Conservation (phyloP, 1,284 basidiomycete species). For the Cystobasidium slooffiae region DNA sequence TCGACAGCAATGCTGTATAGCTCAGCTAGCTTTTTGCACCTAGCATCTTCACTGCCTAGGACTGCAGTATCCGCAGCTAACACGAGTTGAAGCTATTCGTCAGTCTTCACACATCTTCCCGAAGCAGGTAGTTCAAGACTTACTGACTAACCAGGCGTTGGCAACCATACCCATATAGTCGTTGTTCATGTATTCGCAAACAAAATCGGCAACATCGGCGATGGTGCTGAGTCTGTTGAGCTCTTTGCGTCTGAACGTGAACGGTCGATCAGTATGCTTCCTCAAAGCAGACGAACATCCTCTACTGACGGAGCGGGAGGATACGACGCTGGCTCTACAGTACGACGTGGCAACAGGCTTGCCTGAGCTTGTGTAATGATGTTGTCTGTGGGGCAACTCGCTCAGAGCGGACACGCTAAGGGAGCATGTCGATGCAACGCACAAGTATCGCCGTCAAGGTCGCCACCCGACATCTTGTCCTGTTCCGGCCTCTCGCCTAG, state of each 20-base stretch:
- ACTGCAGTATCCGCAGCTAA: constrained; percentile 6
- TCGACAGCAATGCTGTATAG: constrained; percentile 30
- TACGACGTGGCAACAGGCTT: constrained; percentile 1
- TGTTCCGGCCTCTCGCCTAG: constrained; percentile 22
- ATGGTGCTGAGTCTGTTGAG: not conserved
- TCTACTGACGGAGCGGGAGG: not conserved
- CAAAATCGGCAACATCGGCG: constrained; percentile 14
- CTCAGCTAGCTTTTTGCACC: constrained; percentile 20
- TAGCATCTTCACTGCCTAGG: constrained; percentile 8
- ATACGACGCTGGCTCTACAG: constrained; percentile 5
- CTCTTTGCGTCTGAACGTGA: not conserved
- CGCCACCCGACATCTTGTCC: constrained; percentile 30
- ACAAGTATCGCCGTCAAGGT: constrained; percentile 26
- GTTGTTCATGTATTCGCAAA: constrained; percentile 27
- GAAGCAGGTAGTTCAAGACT: not conserved
- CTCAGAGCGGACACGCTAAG: not conserved
- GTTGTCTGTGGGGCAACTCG: not conserved
- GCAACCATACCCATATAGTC: constrained; percentile 27
- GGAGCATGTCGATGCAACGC: not conserved
- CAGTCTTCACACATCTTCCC: not conserved
- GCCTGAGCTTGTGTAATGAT: constrained; percentile 25
- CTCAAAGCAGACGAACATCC: too few species aligned
- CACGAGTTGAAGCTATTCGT: not conserved
- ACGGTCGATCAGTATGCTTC: not conserved
- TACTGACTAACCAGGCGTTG: constrained; percentile 16